These are phyloP conservation scores for Meredithiella fracta DNA, from an alignment of 2,329 filamentous ascomycete genomes.

Conservation along the genomic window DNA sequence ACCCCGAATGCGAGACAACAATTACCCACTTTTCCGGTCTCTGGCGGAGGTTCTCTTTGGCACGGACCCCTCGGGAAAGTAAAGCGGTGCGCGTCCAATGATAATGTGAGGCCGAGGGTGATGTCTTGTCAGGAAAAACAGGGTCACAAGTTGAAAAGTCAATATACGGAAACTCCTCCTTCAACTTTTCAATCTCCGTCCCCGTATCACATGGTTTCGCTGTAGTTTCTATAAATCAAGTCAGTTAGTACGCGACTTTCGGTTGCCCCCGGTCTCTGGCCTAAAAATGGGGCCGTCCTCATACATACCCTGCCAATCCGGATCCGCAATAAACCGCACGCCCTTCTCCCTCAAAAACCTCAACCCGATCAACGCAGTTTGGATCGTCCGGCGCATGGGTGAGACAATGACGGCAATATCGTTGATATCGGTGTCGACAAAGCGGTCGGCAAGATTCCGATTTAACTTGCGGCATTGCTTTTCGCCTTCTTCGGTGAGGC, in stretches of 20 bases:
- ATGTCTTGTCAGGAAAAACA: constrained; percentile 46
- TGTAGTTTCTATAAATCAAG: constrained; percentile 31
- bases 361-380: constrained; percentile 43
- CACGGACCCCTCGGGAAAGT: constrained; percentile 35
- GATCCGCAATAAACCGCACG: constrained; percentile 38
- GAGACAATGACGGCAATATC: constrained; percentile 41
- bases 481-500: constrained; percentile 32
- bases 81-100: constrained; percentile 36
- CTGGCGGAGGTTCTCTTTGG: constrained; percentile 31
- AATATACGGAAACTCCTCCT: constrained; percentile 34
- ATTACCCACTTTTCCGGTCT: constrained; percentile 45
- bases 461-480: constrained; percentile 32
- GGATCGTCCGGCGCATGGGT: constrained; percentile 48
- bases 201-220: constrained; percentile 46
- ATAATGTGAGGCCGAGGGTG: constrained; percentile 29
- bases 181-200: constrained; percentile 28
- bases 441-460: constrained; percentile 25
- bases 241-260: neutral
- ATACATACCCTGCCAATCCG: constrained; percentile 45
- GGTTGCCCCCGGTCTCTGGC: neutral
- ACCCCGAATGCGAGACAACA: constrained; percentile 49
- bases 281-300: neutral
- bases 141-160: constrained; percentile 42
- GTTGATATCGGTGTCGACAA: constrained; percentile 20
- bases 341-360: constrained; percentile 40